Percentiles rank a stretch among this genome's conserved stretches.
phyloP scores from a whole-genome alignment of 148 eudicot species.

The Amaranthus hypochondriacus region DNA sequence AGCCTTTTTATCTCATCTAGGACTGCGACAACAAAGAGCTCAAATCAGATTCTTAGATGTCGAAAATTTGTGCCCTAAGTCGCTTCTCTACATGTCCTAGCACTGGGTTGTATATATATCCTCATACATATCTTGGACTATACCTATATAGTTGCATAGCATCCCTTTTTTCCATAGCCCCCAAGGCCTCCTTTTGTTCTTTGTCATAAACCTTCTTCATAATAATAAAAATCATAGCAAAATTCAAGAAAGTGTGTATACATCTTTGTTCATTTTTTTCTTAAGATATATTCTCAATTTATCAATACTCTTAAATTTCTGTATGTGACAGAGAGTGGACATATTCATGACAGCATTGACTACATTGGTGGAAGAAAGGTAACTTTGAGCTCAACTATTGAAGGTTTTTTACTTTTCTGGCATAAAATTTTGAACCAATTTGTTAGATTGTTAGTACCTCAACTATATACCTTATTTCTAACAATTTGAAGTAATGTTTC shows the following conservation, averaged over 20 bases:
- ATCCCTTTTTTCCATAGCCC: no score
- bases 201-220: no score
- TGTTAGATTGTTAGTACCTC: neutral
- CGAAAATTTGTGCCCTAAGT: no score
- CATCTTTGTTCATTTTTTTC: constrained; percentile 10
- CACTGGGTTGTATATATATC: no score
- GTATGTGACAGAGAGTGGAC: constrained; percentile 62
- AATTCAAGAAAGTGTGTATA: neutral
- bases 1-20: no score
- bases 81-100: no score
- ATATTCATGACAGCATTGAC: constrained; percentile 65
- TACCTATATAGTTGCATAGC: no score
- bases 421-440: neutral
- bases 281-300: neutral
- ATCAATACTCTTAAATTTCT: neutral
- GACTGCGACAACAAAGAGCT: no score
- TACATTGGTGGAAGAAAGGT: constrained; percentile 82
- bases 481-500: constrained; percentile 17
- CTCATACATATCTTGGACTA: no score
- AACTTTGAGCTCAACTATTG: constrained; percentile 6
- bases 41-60: no score
- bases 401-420: neutral
- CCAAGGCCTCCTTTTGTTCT: no score
- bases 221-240: no score
- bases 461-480: neutral